Percentiles rank a stretch among this genome's conserved stretches.
Conservation (phyloP, 352 stramenopile species). For the Pseudoperonospora humuli region DNA sequence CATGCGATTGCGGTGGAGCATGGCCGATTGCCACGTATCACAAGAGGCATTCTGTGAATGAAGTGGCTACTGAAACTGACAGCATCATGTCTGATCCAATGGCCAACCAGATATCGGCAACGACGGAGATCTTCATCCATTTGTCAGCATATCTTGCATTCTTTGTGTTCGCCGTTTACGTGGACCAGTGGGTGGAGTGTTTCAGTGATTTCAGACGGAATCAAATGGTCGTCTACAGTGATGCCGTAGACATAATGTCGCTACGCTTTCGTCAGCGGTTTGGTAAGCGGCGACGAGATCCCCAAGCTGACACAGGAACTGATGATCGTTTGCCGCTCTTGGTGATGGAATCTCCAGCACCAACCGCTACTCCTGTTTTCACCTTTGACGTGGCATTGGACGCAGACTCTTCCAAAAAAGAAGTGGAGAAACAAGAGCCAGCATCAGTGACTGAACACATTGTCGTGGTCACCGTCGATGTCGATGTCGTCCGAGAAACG, state of each 20-base stretch:
- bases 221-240: conserved; percentile 25
- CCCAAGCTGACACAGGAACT: conserved; percentile 5
- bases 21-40: conserved; percentile 11
- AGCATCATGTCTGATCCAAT: conserved; percentile 1
- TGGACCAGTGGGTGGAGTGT: conserved; percentile 35
- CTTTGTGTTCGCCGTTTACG: conserved; percentile 30
- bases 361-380: conserved; percentile 8
- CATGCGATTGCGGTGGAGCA: conserved; percentile 45
- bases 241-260: conserved; percentile 14
- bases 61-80: conserved; percentile 4
- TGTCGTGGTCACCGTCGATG: conserved; percentile 11
- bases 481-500: conserved; percentile 12
- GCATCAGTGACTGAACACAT: conserved; percentile 3
- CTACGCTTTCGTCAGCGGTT: conserved; percentile 24
- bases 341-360: conserved; percentile 14
- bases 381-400: conserved; percentile 8
- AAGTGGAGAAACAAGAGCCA: background rate
- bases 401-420: background rate
- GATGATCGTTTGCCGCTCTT: conserved; percentile 20
- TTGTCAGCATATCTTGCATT: conserved; percentile 30
- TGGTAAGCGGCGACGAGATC: conserved; percentile 12
- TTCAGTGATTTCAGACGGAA: conserved; percentile 30
- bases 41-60: conserved; percentile 13
- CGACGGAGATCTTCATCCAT: conserved; percentile 32
- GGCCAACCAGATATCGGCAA: conserved; percentile 23